Percentiles rank a stretch among this genome's conserved stretches.
Conservation (phyloP, 208 protist species). For the Acanthamoeba castellanii region DNA sequence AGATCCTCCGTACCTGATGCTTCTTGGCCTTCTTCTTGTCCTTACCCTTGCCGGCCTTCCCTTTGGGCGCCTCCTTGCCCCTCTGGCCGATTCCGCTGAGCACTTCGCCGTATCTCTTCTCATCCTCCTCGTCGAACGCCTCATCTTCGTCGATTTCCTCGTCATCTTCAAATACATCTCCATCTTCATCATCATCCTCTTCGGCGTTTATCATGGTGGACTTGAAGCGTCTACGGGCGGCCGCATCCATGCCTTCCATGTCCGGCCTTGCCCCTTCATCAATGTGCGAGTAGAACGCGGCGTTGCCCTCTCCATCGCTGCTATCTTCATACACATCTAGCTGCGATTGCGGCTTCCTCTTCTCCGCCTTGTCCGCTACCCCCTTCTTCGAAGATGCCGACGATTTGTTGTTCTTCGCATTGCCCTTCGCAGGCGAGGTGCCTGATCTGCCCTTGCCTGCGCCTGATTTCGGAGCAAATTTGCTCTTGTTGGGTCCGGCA, state of each 20-base stretch:
- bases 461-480: background rate
- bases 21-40: background rate
- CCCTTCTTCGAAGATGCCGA: background rate
- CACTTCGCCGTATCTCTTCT: constrained; percentile 57
- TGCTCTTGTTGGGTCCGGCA: background rate
- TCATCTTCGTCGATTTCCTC: constrained; percentile 77
- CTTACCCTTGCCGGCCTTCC: background rate
- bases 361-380: background rate
- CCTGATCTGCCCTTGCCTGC: background rate
- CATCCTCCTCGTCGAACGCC: constrained; percentile 74
- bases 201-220: constrained; percentile 19
- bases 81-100: constrained; percentile 5
- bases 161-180: constrained; percentile 42
- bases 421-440: background rate
- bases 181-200: background rate
- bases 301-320: constrained; percentile 57
- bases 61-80: background rate
- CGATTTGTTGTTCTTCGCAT: background rate
- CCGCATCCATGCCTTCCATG: constrained; percentile 27
- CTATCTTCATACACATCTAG: constrained; percentile 63
- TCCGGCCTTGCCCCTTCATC: constrained; percentile 39
- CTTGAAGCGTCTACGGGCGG: constrained; percentile 2
- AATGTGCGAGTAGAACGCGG: constrained; percentile 47
- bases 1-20: background rate
- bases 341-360: background rate